Evolutionary conservation across 1,139 yeast genomes (phyloP).

Genomic region (Geotrichum macrosporum): DNA sequence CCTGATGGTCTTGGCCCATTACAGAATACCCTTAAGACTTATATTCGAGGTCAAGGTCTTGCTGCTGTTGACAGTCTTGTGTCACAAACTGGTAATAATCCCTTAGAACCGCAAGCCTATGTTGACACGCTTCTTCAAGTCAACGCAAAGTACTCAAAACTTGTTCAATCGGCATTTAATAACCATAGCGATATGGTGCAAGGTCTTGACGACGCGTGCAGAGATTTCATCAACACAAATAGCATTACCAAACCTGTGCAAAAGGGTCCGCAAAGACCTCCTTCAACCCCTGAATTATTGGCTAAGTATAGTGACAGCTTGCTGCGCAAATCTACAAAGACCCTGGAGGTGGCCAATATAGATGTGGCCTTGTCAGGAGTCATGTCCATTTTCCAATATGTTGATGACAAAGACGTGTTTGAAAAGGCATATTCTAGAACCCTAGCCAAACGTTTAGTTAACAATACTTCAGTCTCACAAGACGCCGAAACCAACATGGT

Average conservation of each 20-base stretch:
- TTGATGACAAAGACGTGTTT: slow-evolving; percentile 92
- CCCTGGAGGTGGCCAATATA: slow-evolving; percentile 63
- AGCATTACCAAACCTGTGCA: slow-evolving; percentile 65
- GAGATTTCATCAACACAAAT: slow-evolving; percentile 77
- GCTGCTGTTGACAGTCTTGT: slow-evolving; percentile 64
- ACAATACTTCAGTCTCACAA: slow-evolving; percentile 75
- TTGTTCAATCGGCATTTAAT: slow-evolving; percentile 67
- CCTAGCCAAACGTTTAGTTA: slow-evolving; percentile 82
- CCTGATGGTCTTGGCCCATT: slow-evolving; percentile 66
- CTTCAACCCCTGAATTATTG: slow-evolving; percentile 74
- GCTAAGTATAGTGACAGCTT: slow-evolving; percentile 86
- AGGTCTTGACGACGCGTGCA: slow-evolving; percentile 86
- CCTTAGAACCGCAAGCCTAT: slow-evolving; percentile 70
- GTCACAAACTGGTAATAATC: slow-evolving; percentile 42
- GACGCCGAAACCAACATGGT: slow-evolving; percentile 85
- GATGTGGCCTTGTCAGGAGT: slow-evolving; percentile 65
- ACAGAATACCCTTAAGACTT: slow-evolving; percentile 65
- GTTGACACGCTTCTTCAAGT: slow-evolving; percentile 71
- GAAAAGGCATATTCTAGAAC: slow-evolving; percentile 89
- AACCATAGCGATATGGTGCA: slow-evolving; percentile 76
- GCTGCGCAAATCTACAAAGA: slow-evolving; percentile 68
- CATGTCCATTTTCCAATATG: slow-evolving; percentile 80
- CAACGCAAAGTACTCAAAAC: slow-evolving; percentile 59
- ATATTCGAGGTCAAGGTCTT: slow-evolving; percentile 69
- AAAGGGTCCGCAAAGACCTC: slow-evolving; percentile 43